A percentile compares a stretch with the other conserved stretches of the same genome.
phyloP scores from a whole-genome alignment of 495 filamentous ascomycete species.

The Lasiosphaeria hispida region DNA sequence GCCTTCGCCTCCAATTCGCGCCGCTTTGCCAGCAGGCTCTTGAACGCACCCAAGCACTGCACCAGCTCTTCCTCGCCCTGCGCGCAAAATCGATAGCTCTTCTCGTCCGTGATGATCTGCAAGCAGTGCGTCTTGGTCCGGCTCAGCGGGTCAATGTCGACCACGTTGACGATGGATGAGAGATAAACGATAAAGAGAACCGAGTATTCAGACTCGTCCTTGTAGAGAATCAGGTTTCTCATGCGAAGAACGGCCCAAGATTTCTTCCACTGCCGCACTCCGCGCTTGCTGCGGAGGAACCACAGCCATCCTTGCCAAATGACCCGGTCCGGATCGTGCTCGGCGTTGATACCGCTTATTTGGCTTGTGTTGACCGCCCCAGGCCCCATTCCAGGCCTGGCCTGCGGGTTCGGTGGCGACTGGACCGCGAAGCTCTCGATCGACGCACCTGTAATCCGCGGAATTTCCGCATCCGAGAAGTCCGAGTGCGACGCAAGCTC shows the following conservation, averaged over 20 bases:
- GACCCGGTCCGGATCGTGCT: slow-evolving; percentile 65
- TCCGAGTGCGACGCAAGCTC: slow-evolving; percentile 88
- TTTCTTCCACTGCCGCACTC: slow-evolving; percentile 91
- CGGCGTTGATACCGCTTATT: slow-evolving; percentile 50
- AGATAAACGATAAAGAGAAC: slow-evolving; percentile 80
- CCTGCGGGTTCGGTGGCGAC: slow-evolving; percentile 32
- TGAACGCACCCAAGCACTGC: slow-evolving; percentile 83
- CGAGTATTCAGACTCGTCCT: slow-evolving; percentile 87
- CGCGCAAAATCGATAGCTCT: slow-evolving; percentile 84
- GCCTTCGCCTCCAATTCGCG: slow-evolving; percentile 49
- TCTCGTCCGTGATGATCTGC: slow-evolving; percentile 93
- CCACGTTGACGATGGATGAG: slow-evolving; percentile 79
- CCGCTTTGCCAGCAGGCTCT: slow-evolving; percentile 78
- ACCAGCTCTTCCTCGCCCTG: slow-evolving; percentile 77
- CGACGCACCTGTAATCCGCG: slow-evolving; percentile 40
- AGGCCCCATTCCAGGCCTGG: slow-evolving; percentile 17
- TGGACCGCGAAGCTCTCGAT: slow-evolving; percentile 43
- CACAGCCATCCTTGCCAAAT: slow-evolving; percentile 91
- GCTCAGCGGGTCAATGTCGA: slow-evolving; percentile 86
- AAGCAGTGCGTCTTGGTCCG: slow-evolving; percentile 81
- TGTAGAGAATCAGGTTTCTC: slow-evolving; percentile 85
- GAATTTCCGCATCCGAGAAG: slow-evolving; percentile 70
- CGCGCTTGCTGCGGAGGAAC: slow-evolving; percentile 79
- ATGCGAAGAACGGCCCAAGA: slow-evolving; percentile 91
- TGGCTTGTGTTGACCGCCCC: slow-evolving; percentile 56